A percentile compares a stretch with the other conserved stretches of the same genome.
These are phyloP conservation scores for Colletotrichum limetticola DNA, from an alignment of 2,329 filamentous ascomycete genomes.

Conservation along the genomic window DNA sequence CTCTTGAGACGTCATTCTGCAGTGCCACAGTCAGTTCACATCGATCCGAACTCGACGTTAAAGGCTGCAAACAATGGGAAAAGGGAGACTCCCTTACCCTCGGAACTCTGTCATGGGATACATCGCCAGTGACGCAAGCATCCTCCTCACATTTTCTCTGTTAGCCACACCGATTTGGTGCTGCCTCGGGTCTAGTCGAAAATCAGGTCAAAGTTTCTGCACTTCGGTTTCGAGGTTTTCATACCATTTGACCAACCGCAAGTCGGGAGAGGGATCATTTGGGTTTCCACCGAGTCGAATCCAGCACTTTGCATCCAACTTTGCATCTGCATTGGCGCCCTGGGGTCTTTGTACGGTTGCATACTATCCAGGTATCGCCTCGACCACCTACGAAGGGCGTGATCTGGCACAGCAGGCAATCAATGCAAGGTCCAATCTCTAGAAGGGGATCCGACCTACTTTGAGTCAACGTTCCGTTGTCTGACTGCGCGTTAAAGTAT, in stretches of 20 bases:
- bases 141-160: constrained; percentile 62
- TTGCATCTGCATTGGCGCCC: constrained; percentile 70
- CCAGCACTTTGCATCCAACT: constrained; percentile 69
- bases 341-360: constrained; percentile 73
- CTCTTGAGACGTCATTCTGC: constrained; percentile 67
- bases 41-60: neutral
- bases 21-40: constrained; percentile 39
- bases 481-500: constrained; percentile 86
- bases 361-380: constrained; percentile 70
- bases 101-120: constrained; percentile 66
- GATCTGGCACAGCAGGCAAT: constrained; percentile 51
- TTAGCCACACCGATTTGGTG: constrained; percentile 65
- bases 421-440: constrained; percentile 24
- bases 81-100: constrained; percentile 48
- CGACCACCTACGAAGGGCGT: constrained; percentile 77
- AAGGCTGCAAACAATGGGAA: neutral
- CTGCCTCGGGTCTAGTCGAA: constrained; percentile 57
- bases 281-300: constrained; percentile 74
- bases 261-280: constrained; percentile 74
- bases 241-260: constrained; percentile 76
- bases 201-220: neutral
- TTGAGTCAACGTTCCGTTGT: constrained; percentile 80
- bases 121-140: constrained; percentile 65
- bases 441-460: constrained; percentile 49
- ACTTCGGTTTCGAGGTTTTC: neutral